Conservation (phyloP, 768 basidiomycete species). For the Hemileccinum rubropunctum region DNA sequence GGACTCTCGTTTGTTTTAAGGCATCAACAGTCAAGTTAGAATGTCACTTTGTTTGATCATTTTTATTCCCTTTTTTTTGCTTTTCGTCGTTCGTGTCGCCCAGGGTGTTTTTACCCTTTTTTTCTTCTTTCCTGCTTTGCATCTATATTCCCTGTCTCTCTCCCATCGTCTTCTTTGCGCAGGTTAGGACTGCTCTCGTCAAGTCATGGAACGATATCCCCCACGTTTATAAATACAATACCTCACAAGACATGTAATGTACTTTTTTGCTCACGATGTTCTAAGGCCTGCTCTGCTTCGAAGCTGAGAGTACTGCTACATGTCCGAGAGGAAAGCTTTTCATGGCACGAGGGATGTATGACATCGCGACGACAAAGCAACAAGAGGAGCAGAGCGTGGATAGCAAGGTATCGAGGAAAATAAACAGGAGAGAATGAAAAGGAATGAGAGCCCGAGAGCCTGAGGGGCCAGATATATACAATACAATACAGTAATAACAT, state of each 20-base stretch:
- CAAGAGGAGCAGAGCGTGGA: constrained; percentile 2
- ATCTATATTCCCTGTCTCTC: constrained; percentile 1
- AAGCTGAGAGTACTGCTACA: constrained; percentile 9
- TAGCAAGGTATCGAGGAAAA: constrained; percentile 1
- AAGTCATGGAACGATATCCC: constrained; percentile 18
- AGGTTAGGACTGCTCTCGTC: constrained; percentile 13
- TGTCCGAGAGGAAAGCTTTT: neutral
- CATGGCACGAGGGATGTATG: neutral
- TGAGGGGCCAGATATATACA: too few species aligned
- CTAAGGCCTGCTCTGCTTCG: constrained; percentile 14
- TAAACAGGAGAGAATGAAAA: neutral
- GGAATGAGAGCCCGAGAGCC: too few species aligned
- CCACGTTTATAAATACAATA: constrained; percentile 19
- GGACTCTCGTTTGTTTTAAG: neutral
- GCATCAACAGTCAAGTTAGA: neutral
- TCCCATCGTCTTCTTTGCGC: neutral
- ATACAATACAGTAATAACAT: neutral
- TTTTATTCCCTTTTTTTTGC: constrained; percentile 26
- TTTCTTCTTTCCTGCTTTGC: neutral
- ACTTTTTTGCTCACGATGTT: constrained; percentile 10
- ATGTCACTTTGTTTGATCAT: constrained; percentile 19
- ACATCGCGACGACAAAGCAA: neutral
- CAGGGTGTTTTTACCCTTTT: neutral
- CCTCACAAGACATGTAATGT: constrained; percentile 25
- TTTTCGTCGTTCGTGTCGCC: constrained; percentile 5